These are phyloP conservation scores for Proliferodiscus dingleyae DNA, from an alignment of 2,329 filamentous ascomycete species.

Conservation along the genomic window DNA sequence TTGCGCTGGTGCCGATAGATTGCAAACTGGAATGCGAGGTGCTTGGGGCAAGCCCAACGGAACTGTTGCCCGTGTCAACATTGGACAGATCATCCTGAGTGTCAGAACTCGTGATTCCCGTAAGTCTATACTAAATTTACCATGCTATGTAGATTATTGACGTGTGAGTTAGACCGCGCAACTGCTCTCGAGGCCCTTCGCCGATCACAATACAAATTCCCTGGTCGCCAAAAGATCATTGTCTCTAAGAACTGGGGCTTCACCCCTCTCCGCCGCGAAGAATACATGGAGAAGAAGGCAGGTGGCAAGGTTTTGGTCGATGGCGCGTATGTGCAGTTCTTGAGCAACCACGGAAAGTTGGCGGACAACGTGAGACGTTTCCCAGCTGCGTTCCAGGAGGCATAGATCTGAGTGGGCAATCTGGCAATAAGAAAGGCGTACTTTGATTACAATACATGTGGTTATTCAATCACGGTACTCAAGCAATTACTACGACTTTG, in stretches of 20 bases:
- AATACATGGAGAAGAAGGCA: conserved; percentile 94
- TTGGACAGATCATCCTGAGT: conserved; percentile 97
- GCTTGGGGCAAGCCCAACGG: conserved; percentile 99
- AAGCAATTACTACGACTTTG: too few relatives aligned
- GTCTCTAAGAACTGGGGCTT: conserved; percentile 99
- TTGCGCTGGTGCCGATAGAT: conserved; percentile 99
- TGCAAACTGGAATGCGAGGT: conserved; percentile 99
- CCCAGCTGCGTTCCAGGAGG: conserved; percentile 75
- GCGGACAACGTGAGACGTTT: conserved; percentile 87
- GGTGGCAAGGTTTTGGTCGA: conserved; percentile 92
- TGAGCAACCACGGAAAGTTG: conserved; percentile 85
- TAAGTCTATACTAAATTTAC: too few relatives aligned
- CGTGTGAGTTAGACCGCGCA: conserved; percentile 82
- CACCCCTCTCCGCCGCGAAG: conserved; percentile 94
- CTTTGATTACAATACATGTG: conserved; percentile 6
- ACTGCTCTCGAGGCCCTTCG: conserved; percentile 97
- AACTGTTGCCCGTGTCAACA: conserved; percentile 99
- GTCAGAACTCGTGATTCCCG: conserved; percentile 93
- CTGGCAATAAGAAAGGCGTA: conserved; percentile 25
- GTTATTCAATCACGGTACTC: too few relatives aligned
- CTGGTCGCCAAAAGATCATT: conserved; percentile 99
- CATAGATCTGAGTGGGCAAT: conserved; percentile 22
- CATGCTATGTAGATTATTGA: too few relatives aligned
- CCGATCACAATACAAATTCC: conserved; percentile 99
- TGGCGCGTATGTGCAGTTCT: conserved; percentile 99